A percentile compares a stretch with the other conserved stretches of the same genome.
phyloP scores from a whole-genome alignment of 108 stramenopile species.

The Stephanodiscus triporus region DNA sequence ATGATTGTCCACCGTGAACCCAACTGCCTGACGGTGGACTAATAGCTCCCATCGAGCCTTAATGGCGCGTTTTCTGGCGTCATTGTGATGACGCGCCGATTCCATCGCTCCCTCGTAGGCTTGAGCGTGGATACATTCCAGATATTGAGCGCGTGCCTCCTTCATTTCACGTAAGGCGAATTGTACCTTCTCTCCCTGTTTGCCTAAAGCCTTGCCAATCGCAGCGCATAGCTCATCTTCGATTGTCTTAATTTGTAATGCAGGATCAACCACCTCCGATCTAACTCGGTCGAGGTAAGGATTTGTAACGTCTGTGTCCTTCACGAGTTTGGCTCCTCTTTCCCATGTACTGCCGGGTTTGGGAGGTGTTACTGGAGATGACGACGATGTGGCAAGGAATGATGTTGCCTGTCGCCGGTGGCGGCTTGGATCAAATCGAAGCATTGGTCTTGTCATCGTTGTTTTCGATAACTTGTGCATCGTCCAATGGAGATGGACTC shows the following conservation, averaged over 20 bases:
- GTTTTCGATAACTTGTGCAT: not conserved
- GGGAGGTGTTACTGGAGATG: not conserved
- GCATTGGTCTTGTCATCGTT: not conserved
- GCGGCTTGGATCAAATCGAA: not conserved
- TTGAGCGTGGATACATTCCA: slow-evolving; percentile 19
- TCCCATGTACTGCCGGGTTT: slow-evolving; percentile 56
- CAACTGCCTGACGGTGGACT: slow-evolving; percentile 86
- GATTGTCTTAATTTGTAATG: slow-evolving; percentile 76
- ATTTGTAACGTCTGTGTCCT: slow-evolving; percentile 66
- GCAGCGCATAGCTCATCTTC: slow-evolving; percentile 83
- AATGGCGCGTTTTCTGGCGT: slow-evolving; percentile 61
- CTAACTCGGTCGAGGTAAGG: slow-evolving; percentile 76
- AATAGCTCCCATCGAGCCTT: slow-evolving; percentile 83
- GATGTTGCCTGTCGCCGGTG: not conserved
- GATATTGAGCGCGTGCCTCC: slow-evolving; percentile 44
- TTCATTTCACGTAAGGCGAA: slow-evolving; percentile 57
- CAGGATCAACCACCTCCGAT: slow-evolving; percentile 61
- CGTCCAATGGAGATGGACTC: no score
- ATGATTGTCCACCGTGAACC: slow-evolving; percentile 82
- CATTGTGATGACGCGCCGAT: slow-evolving; percentile 62
- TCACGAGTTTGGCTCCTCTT: slow-evolving; percentile 64
- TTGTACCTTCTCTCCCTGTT: slow-evolving; percentile 74
- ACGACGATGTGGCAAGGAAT: slow-evolving; percentile 6
- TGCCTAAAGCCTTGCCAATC: slow-evolving; percentile 80
- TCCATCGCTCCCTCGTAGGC: slow-evolving; percentile 36